Evolutionary conservation across 2,329 filamentous ascomycete genomes (phyloP).

Genomic region (Verticillium longisporum): DNA sequence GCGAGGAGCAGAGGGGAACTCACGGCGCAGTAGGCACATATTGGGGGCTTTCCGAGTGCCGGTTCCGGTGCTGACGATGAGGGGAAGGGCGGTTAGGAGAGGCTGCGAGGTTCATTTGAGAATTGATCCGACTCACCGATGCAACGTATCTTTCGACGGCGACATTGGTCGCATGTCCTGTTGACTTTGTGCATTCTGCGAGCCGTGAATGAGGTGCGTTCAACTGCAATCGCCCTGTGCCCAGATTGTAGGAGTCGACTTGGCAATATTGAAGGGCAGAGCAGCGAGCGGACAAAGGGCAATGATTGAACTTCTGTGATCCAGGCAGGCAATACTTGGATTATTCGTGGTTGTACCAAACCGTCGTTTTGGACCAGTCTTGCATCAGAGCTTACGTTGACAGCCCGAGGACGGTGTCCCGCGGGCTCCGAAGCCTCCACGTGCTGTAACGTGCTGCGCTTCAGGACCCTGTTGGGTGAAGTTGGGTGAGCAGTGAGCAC

Average conservation of each 20-base stretch:
- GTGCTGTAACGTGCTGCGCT: too few relatives aligned
- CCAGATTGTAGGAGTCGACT: too few relatives aligned
- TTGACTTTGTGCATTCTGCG: slow-evolving; percentile 1
- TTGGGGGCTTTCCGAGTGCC: neutral
- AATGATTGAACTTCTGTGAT: neutral
- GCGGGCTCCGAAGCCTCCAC: neutral
- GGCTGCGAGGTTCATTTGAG: neutral
- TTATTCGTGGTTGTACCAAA: neutral
- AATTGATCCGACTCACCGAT: slow-evolving; percentile 7
- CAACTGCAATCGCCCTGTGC: too few relatives aligned
- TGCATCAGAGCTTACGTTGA: neutral
- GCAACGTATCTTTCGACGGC: slow-evolving; percentile 15
- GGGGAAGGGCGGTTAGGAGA: neutral
- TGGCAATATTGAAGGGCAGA: too few relatives aligned
- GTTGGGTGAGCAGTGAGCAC: too few relatives aligned
- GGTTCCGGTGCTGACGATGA: neutral
- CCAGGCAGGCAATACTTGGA: neutral
- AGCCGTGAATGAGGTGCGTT: too few relatives aligned
- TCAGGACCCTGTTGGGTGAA: too few relatives aligned
- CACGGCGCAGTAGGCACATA: neutral
- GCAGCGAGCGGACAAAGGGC: neutral
- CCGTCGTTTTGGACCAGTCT: neutral
- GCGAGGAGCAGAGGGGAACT: neutral
- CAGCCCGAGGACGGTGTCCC: neutral
- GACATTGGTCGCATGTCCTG: slow-evolving; percentile 14